A percentile compares a stretch with the other conserved stretches of the same genome.
Conservation (phyloP, 2,329 filamentous ascomycete genomes). For the Clonostachys rhizophaga region DNA sequence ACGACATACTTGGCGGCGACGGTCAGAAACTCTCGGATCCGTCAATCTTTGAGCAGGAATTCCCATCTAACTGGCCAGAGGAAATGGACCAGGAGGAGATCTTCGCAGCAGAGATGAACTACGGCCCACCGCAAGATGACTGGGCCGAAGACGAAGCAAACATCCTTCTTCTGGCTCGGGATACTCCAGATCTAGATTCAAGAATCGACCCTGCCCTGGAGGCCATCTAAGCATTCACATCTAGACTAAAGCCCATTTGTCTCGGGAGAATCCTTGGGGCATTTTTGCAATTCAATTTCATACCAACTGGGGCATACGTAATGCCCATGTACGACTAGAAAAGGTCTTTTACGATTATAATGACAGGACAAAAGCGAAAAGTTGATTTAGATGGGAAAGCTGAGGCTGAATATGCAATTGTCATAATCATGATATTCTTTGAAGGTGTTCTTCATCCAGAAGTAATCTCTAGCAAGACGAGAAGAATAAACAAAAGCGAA, state of each 20-base stretch:
- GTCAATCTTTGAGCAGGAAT: constrained; percentile 9
- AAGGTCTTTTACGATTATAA: too few relatives aligned
- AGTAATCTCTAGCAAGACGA: too few relatives aligned
- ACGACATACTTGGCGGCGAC: neutral
- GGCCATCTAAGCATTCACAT: too few relatives aligned
- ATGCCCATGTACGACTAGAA: too few relatives aligned
- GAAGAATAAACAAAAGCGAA: too few relatives aligned
- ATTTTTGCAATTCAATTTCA: too few relatives aligned
- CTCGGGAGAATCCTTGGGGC: too few relatives aligned
- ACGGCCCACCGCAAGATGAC: constrained; percentile 24
- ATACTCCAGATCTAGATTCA: constrained; percentile 12
- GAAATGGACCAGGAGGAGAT: constrained; percentile 18
- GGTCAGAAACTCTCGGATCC: constrained; percentile 6
- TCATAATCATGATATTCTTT: too few relatives aligned
- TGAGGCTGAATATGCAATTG: neutral
- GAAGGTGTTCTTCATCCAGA: too few relatives aligned
- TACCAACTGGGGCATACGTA: too few relatives aligned
- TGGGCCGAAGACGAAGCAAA: constrained; percentile 39
- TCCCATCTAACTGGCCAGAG: constrained; percentile 12
- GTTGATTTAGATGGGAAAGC: neutral
- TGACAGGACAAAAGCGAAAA: neutral
- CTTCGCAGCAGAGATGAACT: constrained; percentile 25
- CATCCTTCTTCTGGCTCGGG: constrained; percentile 30
- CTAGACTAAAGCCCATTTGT: too few relatives aligned
- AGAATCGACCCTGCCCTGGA: constrained; percentile 21